Conservation (phyloP, 106 monocot species). For the Platanthera guangdongensis region DNA sequence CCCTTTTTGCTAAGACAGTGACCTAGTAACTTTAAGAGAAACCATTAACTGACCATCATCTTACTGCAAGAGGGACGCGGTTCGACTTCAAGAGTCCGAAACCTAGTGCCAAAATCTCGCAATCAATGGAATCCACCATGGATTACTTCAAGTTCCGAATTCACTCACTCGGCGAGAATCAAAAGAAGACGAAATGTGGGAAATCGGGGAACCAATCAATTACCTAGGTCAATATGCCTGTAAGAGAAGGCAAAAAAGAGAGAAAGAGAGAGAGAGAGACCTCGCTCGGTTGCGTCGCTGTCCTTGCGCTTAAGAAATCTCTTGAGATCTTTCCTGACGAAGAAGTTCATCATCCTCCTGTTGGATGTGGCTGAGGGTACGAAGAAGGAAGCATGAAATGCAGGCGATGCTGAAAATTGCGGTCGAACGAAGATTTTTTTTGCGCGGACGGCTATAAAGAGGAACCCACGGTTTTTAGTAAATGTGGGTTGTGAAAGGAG, state of each 20-base stretch:
- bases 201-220: not conserved
- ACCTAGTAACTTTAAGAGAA: not conserved
- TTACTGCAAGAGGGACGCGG: not conserved
- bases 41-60: not conserved
- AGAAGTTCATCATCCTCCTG: constrained; percentile 51
- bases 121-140: not conserved
- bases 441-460: no score
- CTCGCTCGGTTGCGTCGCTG: constrained; percentile 63
- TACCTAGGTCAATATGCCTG: no score
- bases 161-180: no score
- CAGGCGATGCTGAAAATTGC: no score
- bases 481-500: no score
- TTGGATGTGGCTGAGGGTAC: no score
- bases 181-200: not conserved
- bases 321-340: constrained; percentile 47
- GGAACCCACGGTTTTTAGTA: no score
- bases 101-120: not conserved
- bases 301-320: constrained; percentile 80
- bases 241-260: not conserved
- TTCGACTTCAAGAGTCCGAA: not conserved
- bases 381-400: no score
- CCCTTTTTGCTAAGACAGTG: no score
- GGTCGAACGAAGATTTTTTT: no score
- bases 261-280: constrained; percentile 19
- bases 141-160: not conserved